Base-by-base conservation (phyloP, 345 rosid genomes). In the Boechera stricta region DNA sequence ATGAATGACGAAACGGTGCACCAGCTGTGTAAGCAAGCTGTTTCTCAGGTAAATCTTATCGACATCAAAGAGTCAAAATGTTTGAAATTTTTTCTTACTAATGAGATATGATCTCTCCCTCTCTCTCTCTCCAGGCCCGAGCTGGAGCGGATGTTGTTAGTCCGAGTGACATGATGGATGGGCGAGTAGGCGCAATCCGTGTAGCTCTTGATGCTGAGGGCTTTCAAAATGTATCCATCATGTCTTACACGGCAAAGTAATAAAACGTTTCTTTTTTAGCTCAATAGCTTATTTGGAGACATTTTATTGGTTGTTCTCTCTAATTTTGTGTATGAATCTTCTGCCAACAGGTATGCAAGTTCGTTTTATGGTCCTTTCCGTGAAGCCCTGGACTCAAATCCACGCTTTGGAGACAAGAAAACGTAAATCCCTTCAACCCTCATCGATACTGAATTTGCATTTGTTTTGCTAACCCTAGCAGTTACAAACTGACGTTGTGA, bases 91-190 rank as follows among this genome's bases (percentile, higher is more conserved):
- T 26, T 51, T 2, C 28, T 31, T 44, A 18, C 38, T 16, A 26
- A 51, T 15, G 13, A 7, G 61, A 64, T 13, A 64, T 66, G 54
- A 72, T 45, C 10, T 41, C 1, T 65, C 4, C 5, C 10, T 57
- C 29, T 67, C 29, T 67, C 2, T 18, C 10, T 52, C 24, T 35
- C 8, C 62, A 94, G 98, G 98, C 97, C 15, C 88, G 89, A 73
- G 97, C 98, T 80, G 98, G 98, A 73, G 98, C 98, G 21, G 98
- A 94, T 84, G 97, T 94, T 75, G 90, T 94, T 39, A 90, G 98
- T 84, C 98, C 98, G 5, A 94, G 98, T 83, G 98, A 94, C 81
- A 94, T 94, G 98, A 94, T 94, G 98, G 98, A 94, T 84, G 98
- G 98, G 9, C 98, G 98, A 65, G 90, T 94, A 2, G 96, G 96